Evolutionary conservation across 192 early-diverging fungal species (phyloP).

Genomic region (Coemansia asiatica): DNA sequence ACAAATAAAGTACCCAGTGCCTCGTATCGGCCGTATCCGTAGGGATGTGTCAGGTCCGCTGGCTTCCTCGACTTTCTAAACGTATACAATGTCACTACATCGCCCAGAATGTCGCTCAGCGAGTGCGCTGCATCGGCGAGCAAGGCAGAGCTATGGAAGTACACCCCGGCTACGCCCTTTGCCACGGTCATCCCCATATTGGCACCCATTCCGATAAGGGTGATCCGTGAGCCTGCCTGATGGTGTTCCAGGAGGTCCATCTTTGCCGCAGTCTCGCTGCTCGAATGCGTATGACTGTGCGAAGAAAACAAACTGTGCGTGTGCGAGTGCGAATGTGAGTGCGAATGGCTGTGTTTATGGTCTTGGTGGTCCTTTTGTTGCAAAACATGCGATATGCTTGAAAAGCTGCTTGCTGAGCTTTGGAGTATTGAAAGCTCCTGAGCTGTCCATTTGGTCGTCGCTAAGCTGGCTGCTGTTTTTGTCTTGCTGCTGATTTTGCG

Average conservation of each 20-base stretch:
- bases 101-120: slow-evolving; percentile 70
- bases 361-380: slow-evolving; percentile 1
- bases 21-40: slow-evolving; percentile 69
- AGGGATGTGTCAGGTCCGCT: slow-evolving; percentile 65
- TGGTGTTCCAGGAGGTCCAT: slow-evolving; percentile 48
- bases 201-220: slow-evolving; percentile 64
- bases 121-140: slow-evolving; percentile 82
- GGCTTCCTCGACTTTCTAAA: slow-evolving; percentile 67
- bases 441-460: slow-evolving; percentile 22
- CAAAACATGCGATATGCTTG: slow-evolving; percentile 23
- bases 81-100: slow-evolving; percentile 79
- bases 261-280: slow-evolving; percentile 30
- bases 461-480: background rate
- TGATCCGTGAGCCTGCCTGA: slow-evolving; percentile 65
- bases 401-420: slow-evolving; percentile 36
- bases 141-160: slow-evolving; percentile 73
- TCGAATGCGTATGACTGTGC: slow-evolving; percentile 19
- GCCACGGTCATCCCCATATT: slow-evolving; percentile 63
- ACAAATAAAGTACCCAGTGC: slow-evolving; percentile 65
- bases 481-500: slow-evolving; percentile 2
- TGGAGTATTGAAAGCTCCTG: slow-evolving; percentile 14
- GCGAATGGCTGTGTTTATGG: slow-evolving; percentile 5
- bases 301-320: slow-evolving; percentile 22
- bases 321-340: slow-evolving; percentile 19
- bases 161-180: slow-evolving; percentile 67